A percentile compares a stretch with the other conserved stretches of the same genome.
These are phyloP conservation scores for Blastocystis sp. DNA, from an alignment of 352 stramenopile species.

Conservation along the genomic window DNA sequence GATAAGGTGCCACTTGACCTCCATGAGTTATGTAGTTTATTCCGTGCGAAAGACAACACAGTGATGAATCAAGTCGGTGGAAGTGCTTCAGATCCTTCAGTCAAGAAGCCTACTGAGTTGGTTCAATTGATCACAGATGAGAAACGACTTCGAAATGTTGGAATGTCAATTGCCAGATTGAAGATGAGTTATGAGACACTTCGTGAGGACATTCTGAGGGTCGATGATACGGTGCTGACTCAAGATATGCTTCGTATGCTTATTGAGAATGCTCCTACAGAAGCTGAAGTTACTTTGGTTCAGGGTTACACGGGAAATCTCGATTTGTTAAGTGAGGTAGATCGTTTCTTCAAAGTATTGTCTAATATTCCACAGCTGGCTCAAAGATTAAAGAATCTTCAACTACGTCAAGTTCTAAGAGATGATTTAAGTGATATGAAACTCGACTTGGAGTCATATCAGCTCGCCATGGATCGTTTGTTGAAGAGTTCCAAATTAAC, in stretches of 20 bases:
- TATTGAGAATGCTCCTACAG: constrained; percentile 24
- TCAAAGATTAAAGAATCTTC: constrained; percentile 74
- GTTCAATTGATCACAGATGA: constrained; percentile 32
- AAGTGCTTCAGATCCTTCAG: neutral
- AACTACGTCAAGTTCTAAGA: constrained; percentile 77
- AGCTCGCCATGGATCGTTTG: constrained; percentile 75
- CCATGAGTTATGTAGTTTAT: neutral
- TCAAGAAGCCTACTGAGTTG: neutral
- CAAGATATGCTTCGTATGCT: constrained; percentile 48
- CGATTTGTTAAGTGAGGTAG: constrained; percentile 77
- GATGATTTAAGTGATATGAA: constrained; percentile 75
- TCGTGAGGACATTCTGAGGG: neutral
- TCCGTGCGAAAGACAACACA: constrained; percentile 46
- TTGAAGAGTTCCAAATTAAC: constrained; percentile 76
- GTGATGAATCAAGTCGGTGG: neutral
- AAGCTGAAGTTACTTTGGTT: constrained; percentile 74
- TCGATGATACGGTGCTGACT: constrained; percentile 37
- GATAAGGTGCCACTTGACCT: neutral
- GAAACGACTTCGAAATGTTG: constrained; percentile 71
- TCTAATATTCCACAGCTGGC: constrained; percentile 78
- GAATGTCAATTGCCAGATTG: constrained; percentile 41
- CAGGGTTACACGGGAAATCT: constrained; percentile 75
- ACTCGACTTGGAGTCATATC: constrained; percentile 76
- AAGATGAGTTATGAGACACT: neutral
- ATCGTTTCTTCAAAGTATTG: constrained; percentile 78